Evolutionary conservation across 1,284 basidiomycete genomes (phyloP).

Genomic region (Caloboletus firmus): DNA sequence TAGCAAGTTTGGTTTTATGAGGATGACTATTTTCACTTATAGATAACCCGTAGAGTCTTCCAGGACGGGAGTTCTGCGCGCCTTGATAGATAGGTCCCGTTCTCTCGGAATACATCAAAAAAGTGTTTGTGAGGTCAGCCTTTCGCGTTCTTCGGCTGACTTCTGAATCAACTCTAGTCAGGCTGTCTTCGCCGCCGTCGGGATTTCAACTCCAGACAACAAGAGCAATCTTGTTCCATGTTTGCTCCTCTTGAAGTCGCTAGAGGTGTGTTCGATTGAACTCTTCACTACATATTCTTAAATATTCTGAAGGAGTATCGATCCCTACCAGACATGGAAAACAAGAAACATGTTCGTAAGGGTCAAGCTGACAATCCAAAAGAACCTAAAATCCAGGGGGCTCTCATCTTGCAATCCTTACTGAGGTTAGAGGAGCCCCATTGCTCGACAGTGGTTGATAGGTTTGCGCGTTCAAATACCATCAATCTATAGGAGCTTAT

Average conservation of each 20-base stretch:
- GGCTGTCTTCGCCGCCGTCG: conserved; percentile 64
- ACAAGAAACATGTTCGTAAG: conserved; percentile 22
- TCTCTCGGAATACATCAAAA: conserved; percentile 44
- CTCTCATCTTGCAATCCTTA: conserved; percentile 80
- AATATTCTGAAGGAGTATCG: conserved; percentile 39
- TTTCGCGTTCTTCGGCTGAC: background rate
- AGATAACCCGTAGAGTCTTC: conserved; percentile 43
- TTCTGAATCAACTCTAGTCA: conserved; percentile 30
- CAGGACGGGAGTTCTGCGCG: conserved; percentile 67
- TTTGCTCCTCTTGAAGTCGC: conserved; percentile 59
- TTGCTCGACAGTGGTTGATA: conserved; percentile 65
- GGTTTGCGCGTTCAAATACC: conserved; percentile 43
- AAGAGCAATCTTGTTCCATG: conserved; percentile 58
- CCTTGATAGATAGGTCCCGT: conserved; percentile 67
- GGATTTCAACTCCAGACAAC: conserved; percentile 48
- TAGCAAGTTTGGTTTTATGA: conserved; percentile 44
- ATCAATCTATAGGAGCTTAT: conserved; percentile 14
- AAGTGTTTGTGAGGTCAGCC: conserved; percentile 50
- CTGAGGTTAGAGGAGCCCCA: conserved; percentile 66
- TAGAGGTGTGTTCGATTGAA: conserved; percentile 43
- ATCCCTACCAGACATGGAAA: conserved; percentile 10
- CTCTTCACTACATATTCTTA: conserved; percentile 7
- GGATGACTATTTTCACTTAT: conserved; percentile 1
- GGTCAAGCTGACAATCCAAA: conserved; percentile 36
- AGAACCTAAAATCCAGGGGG: conserved; percentile 81